Conservation (phyloP, 2,329 filamentous ascomycete species). For the Fusarium austroafricanum region DNA sequence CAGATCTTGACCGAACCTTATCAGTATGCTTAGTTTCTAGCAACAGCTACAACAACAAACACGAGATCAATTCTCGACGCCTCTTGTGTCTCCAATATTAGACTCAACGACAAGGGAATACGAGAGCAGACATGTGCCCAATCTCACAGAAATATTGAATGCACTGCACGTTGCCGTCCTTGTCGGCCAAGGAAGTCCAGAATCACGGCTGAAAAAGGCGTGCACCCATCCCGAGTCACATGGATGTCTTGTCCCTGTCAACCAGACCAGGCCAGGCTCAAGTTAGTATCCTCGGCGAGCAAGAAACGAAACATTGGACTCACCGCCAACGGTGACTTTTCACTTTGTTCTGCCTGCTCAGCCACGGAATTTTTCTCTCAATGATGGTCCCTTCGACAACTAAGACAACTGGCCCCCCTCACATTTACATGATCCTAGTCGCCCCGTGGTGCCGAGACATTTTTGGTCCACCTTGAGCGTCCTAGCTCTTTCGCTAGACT, state of each 20-base stretch:
- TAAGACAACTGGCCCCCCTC: slow-evolving; percentile 14
- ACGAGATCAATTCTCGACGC: background rate
- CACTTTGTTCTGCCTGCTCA: slow-evolving; percentile 1
- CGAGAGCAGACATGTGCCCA: background rate
- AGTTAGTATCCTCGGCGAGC: slow-evolving; percentile 20
- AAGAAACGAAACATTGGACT: slow-evolving; percentile 14
- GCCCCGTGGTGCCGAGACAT: slow-evolving; percentile 28
- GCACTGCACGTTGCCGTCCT: background rate
- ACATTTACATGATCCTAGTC: slow-evolving; percentile 3
- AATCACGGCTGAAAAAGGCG: background rate
- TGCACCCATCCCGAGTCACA: background rate
- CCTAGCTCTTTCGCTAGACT: slow-evolving; percentile 26
- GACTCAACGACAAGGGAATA: background rate
- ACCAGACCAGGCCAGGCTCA: background rate
- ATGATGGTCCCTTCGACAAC: slow-evolving; percentile 1
- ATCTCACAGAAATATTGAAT: background rate
- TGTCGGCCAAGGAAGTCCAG: slow-evolving; percentile 10
- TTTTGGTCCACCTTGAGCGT: slow-evolving; percentile 10
- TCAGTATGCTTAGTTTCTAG: slow-evolving; percentile 2
- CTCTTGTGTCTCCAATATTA: background rate
- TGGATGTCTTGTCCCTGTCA: background rate
- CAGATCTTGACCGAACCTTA: slow-evolving; percentile 24
- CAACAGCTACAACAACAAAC: background rate
- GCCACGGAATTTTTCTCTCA: slow-evolving; percentile 11
- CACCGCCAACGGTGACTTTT: slow-evolving; percentile 4